These are phyloP conservation scores for Dendrocalamus latiflorus DNA, from an alignment of 202 grass and related monocot species.

Conservation along the genomic window DNA sequence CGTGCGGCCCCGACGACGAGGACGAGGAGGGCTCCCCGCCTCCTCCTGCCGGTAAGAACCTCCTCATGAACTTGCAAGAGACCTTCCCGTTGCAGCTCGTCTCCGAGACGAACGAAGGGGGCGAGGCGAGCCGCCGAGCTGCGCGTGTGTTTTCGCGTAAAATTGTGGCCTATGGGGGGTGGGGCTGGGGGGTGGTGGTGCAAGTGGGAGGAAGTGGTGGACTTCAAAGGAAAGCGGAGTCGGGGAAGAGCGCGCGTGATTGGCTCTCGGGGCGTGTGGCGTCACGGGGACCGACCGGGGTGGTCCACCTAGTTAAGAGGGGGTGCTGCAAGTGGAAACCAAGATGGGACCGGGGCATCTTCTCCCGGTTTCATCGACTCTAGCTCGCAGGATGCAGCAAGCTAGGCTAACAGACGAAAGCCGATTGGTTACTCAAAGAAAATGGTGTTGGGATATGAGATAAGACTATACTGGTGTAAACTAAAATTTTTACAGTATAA, in stretches of 20 bases:
- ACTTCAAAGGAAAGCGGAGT: background rate
- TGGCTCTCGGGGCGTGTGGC: conserved; percentile 41
- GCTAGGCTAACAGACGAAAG: too few species aligned
- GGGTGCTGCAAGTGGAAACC: too few species aligned
- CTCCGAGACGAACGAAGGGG: background rate
- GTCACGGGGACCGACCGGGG: background rate
- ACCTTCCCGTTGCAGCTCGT: background rate
- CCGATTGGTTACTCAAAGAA: too few species aligned
- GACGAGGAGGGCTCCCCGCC: conserved; percentile 24
- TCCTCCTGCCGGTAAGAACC: conserved; percentile 39
- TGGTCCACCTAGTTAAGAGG: too few species aligned
- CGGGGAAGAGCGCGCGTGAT: conserved; percentile 14
- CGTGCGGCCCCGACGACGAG: conserved; percentile 21
- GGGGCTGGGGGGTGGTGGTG: background rate
- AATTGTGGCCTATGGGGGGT: background rate
- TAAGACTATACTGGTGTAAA: too few species aligned
- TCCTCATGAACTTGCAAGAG: conserved; percentile 3
- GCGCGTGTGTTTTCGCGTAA: conserved; percentile 8
- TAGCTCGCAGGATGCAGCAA: too few species aligned
- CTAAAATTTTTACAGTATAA: too few species aligned
- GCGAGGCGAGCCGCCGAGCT: background rate
- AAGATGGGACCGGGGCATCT: too few species aligned
- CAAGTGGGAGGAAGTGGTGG: conserved; percentile 27
- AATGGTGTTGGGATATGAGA: too few species aligned
- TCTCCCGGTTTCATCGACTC: too few species aligned